Evolutionary conservation across 2,329 filamentous ascomycete genomes (phyloP).

Genomic region (Mariannaea sp.): DNA sequence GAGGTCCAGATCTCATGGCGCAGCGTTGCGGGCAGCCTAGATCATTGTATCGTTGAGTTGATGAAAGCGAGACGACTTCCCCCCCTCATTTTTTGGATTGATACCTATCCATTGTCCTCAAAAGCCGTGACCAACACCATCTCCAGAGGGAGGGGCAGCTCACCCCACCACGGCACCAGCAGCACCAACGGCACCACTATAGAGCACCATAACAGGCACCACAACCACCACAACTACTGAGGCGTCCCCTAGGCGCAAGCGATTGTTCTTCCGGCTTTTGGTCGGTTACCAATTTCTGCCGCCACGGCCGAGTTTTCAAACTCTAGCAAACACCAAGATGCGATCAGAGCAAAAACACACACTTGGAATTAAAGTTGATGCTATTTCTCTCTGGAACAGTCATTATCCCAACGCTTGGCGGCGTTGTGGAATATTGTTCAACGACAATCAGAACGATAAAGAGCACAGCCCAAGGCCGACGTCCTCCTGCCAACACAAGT

Average conservation of each 20-base stretch:
- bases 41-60: slow-evolving; percentile 25
- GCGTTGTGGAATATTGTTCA: neutral
- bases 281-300: slow-evolving; percentile 28
- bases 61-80: slow-evolving; percentile 9
- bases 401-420: neutral
- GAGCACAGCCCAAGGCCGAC: too few species aligned
- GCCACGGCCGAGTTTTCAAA: slow-evolving; percentile 21
- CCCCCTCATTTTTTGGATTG: slow-evolving; percentile 27
- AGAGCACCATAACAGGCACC: too few species aligned
- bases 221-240: too few species aligned
- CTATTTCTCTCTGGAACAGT: neutral
- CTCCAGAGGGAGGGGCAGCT: slow-evolving; percentile 15
- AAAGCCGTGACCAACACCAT: slow-evolving; percentile 31
- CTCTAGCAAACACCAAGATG: neutral
- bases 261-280: slow-evolving; percentile 33
- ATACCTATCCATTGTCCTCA: slow-evolving; percentile 40
- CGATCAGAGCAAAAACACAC: neutral
- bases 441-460: too few species aligned
- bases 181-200: too few species aligned
- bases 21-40: slow-evolving; percentile 29
- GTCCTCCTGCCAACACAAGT: too few species aligned
- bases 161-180: slow-evolving; percentile 36
- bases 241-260: too few species aligned
- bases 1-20: slow-evolving; percentile 40
- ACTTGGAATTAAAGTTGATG: neutral